These are phyloP conservation scores for Fonsecaea monophora DNA, from an alignment of 2,329 filamentous ascomycete species.

Conservation along the genomic window DNA sequence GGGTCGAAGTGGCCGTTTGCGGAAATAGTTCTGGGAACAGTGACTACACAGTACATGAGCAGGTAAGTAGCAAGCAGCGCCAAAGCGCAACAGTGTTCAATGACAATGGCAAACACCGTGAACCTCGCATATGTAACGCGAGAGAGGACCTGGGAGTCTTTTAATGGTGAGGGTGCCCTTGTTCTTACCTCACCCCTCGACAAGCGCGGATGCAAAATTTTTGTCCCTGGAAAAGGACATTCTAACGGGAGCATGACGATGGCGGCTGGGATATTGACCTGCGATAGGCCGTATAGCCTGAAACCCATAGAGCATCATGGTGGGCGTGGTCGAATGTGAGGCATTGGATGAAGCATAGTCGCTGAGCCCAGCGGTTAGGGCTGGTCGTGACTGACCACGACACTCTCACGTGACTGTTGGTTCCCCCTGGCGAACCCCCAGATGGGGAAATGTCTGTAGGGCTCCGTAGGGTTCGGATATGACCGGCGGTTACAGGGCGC, in stretches of 20 bases:
- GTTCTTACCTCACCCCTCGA: constrained; percentile 30
- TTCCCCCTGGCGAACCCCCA: background rate
- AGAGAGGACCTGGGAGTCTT: constrained; percentile 16
- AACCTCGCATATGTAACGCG: constrained; percentile 23
- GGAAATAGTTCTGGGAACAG: constrained; percentile 28
- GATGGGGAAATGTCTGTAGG: background rate
- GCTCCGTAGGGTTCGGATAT: constrained; percentile 14
- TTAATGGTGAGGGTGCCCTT: constrained; percentile 18
- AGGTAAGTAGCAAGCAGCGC: constrained; percentile 16
- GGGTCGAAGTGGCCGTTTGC: constrained; percentile 29
- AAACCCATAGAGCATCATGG: constrained; percentile 33
- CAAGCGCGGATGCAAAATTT: constrained; percentile 25
- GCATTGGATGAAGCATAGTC: constrained; percentile 29
- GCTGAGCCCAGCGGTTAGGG: constrained; percentile 28
- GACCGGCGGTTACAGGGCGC: constrained; percentile 21
- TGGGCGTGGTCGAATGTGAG: constrained; percentile 30
- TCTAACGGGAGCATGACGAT: constrained; percentile 29
- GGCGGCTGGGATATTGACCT: constrained; percentile 29
- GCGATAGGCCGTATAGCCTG: constrained; percentile 31
- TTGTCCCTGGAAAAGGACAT: constrained; percentile 25
- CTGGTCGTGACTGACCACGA: constrained; percentile 5
- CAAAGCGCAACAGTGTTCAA: background rate
- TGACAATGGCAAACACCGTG: background rate
- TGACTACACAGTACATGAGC: constrained; percentile 8
- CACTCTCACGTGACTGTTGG: constrained; percentile 16